Percentiles rank a stretch among this genome's conserved stretches.
phyloP scores from a whole-genome alignment of 208 protist genomes.

The Trypanosoma platydactyli region DNA sequence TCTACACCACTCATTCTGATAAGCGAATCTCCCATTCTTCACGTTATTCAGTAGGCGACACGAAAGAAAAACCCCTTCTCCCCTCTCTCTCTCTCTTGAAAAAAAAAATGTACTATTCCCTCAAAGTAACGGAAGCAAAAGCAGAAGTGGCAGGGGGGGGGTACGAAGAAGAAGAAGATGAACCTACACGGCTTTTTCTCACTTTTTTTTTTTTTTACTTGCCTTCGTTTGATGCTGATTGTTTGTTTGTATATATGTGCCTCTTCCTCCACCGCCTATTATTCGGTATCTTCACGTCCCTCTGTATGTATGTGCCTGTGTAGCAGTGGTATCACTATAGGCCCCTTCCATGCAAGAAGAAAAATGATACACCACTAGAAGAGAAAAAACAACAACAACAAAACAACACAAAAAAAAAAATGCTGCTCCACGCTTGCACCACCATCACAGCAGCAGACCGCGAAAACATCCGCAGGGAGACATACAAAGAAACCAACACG shows the following conservation, averaged over 20 bases:
- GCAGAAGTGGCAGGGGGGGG: conserved; percentile 31
- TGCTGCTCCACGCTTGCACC: too few relatives aligned
- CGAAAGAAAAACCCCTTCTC: conserved; percentile 7
- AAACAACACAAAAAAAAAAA: conserved; percentile 9
- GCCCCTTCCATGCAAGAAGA: too few relatives aligned
- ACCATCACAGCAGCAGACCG: too few relatives aligned
- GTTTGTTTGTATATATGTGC: neutral
- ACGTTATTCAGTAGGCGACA: neutral
- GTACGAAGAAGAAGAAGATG: neutral
- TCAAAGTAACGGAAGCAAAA: conserved; percentile 34
- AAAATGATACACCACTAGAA: neutral
- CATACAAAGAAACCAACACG: too few relatives aligned
- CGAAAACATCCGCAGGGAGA: too few relatives aligned
- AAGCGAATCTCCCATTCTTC: conserved; percentile 4
- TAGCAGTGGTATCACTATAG: too few relatives aligned
- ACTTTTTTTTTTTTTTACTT: conserved; percentile 10
- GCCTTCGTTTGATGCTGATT: neutral
- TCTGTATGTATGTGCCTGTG: too few relatives aligned
- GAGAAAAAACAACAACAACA: conserved; percentile 2
- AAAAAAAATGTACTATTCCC: conserved; percentile 19
- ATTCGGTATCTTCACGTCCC: too few relatives aligned
- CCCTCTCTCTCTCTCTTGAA: conserved; percentile 13
- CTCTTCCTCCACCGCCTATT: neutral
- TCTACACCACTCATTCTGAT: conserved; percentile 23
- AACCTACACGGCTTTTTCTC: neutral